These are phyloP conservation scores for Colletotrichum agaves DNA, from an alignment of 2,329 filamentous ascomycete genomes.

Conservation along the genomic window DNA sequence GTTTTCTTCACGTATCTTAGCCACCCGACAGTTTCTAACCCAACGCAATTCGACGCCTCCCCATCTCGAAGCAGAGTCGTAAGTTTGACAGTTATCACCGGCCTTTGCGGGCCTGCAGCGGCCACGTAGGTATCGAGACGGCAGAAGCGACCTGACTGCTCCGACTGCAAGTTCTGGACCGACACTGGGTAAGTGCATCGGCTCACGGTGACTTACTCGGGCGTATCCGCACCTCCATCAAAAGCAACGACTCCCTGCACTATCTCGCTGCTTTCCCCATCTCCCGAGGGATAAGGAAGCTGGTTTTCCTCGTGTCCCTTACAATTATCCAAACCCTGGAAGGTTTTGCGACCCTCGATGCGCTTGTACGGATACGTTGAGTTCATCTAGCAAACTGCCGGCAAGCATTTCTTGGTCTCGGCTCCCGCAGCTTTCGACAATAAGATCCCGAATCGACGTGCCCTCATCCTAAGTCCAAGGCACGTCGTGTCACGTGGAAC, in stretches of 20 bases:
- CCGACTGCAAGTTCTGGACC: not conserved
- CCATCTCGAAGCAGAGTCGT: constrained; percentile 20
- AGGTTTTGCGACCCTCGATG: not conserved
- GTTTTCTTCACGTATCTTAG: not conserved
- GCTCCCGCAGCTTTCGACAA: constrained; percentile 4
- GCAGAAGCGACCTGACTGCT: constrained; percentile 1
- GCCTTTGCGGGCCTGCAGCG: not conserved
- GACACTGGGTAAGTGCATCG: constrained; percentile 4
- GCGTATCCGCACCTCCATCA: constrained; percentile 28
- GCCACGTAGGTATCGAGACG: constrained; percentile 15
- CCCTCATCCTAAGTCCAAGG: constrained; percentile 4
- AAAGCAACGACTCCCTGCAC: constrained; percentile 5
- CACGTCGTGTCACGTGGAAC: constrained; percentile 15
- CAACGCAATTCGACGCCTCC: not conserved
- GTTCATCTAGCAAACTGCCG: constrained; percentile 7
- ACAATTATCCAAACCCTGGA: not conserved
- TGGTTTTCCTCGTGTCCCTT: not conserved
- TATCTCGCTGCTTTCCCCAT: not conserved
- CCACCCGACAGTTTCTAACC: not conserved
- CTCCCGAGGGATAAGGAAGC: not conserved
- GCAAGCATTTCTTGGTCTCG: constrained; percentile 20
- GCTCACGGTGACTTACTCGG: constrained; percentile 17
- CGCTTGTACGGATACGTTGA: constrained; percentile 12
- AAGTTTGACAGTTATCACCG: constrained; percentile 22
- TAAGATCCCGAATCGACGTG: constrained; percentile 4